These are phyloP conservation scores for Boletus huronensis DNA, from an alignment of 768 basidiomycete genomes.

Conservation along the genomic window DNA sequence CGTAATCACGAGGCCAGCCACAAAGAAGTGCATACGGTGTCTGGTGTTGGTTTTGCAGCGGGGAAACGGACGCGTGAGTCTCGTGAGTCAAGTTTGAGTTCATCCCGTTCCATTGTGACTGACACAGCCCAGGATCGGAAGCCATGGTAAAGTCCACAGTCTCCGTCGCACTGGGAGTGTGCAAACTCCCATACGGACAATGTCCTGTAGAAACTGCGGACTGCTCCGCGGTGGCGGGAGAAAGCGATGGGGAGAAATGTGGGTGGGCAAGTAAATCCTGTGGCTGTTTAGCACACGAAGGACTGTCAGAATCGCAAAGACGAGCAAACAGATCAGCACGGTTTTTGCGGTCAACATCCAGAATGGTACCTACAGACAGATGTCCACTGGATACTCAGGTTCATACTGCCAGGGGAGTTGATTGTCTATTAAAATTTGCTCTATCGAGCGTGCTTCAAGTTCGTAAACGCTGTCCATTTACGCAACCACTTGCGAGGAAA, in stretches of 20 bases:
- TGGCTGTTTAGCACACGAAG: not conserved
- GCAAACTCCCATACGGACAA: not conserved
- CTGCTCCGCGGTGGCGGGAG: not conserved
- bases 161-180: not conserved
- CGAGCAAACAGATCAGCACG: constrained; percentile 2
- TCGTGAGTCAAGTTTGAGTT: not conserved
- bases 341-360: not conserved
- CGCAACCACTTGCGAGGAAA: no score
- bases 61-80: not conserved
- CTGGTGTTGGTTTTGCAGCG: not conserved
- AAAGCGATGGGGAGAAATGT: not conserved
- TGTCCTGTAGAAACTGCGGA: not conserved
- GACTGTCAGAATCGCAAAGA: not conserved
- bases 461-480: not conserved
- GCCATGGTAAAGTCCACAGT: not conserved
- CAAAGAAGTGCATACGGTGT: not conserved
- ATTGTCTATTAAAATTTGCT: not conserved
- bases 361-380: not conserved
- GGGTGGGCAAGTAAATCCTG: not conserved
- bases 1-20: not conserved
- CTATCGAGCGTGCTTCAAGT: not conserved
- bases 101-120: not conserved
- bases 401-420: not conserved
- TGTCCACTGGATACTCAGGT: not conserved
- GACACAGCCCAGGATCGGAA: not conserved